Evolutionary conservation across 1,284 basidiomycete species (phyloP), one percentile per base, ranked within the genome.

Genomic region (Cutaneotrichosporon spelunceum): DNA sequence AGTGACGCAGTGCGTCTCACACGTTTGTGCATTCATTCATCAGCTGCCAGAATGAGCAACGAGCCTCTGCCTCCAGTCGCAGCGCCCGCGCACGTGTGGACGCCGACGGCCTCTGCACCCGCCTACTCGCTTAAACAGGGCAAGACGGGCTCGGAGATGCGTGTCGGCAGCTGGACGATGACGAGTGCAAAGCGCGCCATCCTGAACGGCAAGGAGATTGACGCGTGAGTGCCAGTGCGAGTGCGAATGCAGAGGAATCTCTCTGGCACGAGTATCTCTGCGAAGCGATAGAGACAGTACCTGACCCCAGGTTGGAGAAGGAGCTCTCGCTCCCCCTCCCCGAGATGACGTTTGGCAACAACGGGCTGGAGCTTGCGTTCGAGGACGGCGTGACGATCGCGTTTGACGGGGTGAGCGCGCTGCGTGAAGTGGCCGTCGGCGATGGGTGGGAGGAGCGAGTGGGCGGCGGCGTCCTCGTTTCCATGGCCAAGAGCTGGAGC

Each of bases 291-390:
- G 13, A 11, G 27, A 9, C 26, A 16, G 27, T n/a, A 19, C n/a
- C 62, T 59, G 19, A 64, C 59, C 5, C 11, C 59, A 93, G 87
- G 67, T 87, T 90, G 1, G 79, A 83, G 36, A 86, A 90, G 66
- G 84, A 84, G 56, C 87, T 96, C 69, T 45, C 47, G 23, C 84
- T 99, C 30, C 90, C 94, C 0, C 79, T 95, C 0, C 96, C 96
- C 2, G 95, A 99, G 76, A 99, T 99, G 92, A 93, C 90, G 0
- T 99, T 98, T 72, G 93, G 93, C 5, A 86, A 85, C 75, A 99
- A 98, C 78, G 79, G 79, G 21, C 83, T 99, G 1, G 80, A 83
- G 8, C 80, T 98, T 14, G 62, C 63, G 56, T 65, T 23, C 53
- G 63, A 27, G 78, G 72, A 9, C 77, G 83, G 1, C 86, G 85